Conservation (phyloP, 2,329 filamentous ascomycete species). For the Cordyceps cateniannulata region DNA sequence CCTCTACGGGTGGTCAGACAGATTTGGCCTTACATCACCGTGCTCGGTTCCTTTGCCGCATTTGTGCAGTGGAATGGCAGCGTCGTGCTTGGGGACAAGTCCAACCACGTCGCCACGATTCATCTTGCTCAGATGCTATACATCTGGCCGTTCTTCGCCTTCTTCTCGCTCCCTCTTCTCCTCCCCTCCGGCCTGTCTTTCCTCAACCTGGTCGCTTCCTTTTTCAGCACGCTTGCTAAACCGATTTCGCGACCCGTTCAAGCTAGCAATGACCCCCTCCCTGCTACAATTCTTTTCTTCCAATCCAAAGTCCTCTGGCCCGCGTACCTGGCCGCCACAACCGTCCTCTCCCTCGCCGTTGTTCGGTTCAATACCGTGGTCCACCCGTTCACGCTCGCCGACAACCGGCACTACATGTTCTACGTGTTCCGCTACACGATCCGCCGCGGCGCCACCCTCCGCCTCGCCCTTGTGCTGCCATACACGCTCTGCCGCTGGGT, state of each 20-base stretch:
- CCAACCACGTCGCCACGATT: slow-evolving; percentile 83
- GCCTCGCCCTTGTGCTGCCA: slow-evolving; percentile 59
- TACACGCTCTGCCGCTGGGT: slow-evolving; percentile 69
- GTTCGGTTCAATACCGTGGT: slow-evolving; percentile 86
- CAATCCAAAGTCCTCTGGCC: slow-evolving; percentile 29
- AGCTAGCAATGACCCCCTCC: slow-evolving; percentile 7
- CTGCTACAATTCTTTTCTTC: slow-evolving; percentile 19
- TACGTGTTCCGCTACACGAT: slow-evolving; percentile 88
- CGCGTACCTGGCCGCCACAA: slow-evolving; percentile 28
- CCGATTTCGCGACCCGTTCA: background rate
- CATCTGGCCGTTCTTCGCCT: slow-evolving; percentile 81
- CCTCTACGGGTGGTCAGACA: slow-evolving; percentile 37
- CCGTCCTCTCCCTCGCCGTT: slow-evolving; percentile 34
- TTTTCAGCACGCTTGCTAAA: background rate
- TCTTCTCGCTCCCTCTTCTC: slow-evolving; percentile 81
- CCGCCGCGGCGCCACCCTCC: slow-evolving; percentile 54
- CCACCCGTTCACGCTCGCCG: slow-evolving; percentile 91
- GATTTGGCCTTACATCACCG: slow-evolving; percentile 52
- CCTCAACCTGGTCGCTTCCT: slow-evolving; percentile 15
- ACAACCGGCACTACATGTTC: slow-evolving; percentile 96
- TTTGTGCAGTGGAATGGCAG: slow-evolving; percentile 87
- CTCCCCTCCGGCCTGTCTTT: slow-evolving; percentile 42
- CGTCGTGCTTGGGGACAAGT: slow-evolving; percentile 91
- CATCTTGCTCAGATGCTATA: slow-evolving; percentile 93
- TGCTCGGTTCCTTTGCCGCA: slow-evolving; percentile 60